A percentile compares a stretch with the other conserved stretches of the same genome.
phyloP scores from a whole-genome alignment of 2,329 filamentous ascomycete species.

The Hypoxylon sp. region DNA sequence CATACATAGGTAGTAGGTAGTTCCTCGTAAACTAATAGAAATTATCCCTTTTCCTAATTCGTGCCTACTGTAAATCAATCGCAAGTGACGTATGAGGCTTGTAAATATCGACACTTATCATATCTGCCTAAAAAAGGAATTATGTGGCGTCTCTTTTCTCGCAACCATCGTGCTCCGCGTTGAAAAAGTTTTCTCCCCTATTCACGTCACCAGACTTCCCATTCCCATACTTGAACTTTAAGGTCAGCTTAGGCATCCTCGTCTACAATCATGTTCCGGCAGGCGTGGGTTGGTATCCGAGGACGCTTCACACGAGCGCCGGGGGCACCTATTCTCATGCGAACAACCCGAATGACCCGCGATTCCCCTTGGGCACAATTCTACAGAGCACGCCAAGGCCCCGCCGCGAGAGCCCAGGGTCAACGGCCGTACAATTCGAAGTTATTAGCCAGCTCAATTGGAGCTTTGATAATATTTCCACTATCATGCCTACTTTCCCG shows the following conservation, averaged over 20 bases:
- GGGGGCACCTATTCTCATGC: not conserved
- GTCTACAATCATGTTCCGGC: constrained; percentile 1
- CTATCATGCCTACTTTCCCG: not conserved
- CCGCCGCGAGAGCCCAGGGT: not conserved
- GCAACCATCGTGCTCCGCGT: not conserved
- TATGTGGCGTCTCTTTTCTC: constrained; percentile 1
- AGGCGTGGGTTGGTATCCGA: not conserved
- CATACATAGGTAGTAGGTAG: too few species aligned
- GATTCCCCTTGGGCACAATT: not conserved
- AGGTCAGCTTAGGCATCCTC: not conserved
- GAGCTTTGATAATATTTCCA: not conserved
- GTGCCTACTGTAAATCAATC: not conserved
- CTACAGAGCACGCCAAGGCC: not conserved
- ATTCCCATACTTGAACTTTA: not conserved
- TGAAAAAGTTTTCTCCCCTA: not conserved
- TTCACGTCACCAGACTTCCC: not conserved
- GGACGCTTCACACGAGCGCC: constrained; percentile 5
- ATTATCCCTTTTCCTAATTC: not conserved
- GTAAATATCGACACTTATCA: not conserved
- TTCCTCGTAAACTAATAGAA: not conserved
- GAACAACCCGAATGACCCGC: constrained; percentile 4
- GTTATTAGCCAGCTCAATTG: not conserved
- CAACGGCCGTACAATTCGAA: not conserved
- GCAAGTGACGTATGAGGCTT: not conserved
- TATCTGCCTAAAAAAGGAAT: not conserved